Base-by-base conservation (phyloP, 1,139 yeast species). In the Keqinozyma sinolaborantium region DNA sequence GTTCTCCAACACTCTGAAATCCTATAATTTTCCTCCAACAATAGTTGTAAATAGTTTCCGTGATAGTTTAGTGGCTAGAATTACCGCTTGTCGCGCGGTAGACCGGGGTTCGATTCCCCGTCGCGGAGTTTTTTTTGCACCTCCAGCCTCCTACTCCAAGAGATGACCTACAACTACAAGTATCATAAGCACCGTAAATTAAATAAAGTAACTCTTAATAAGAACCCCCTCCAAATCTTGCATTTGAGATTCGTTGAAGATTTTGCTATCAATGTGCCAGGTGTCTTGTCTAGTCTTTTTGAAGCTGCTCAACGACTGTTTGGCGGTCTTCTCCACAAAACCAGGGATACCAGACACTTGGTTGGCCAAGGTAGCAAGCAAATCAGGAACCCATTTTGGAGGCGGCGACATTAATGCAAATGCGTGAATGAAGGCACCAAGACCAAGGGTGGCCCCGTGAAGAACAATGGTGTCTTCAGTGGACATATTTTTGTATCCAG, bases 201-300 rank as follows among this genome's bases (percentile, higher is more conserved):
- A 87, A 24, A 90, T 87, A 59, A 88, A 90, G 52, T 94, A 94
- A 54, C 95, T 86, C 56, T 86, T 84, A 84, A 95, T 83, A 26
- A 90, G 63, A 3, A 92, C 97, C 26, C 98, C 98, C 55, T 92
- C 97, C 34, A 94, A 65, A 54, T 88, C 96, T 49, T 88, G 95
- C 31, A 88, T 67, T 56, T 92, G 95, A 10, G 82, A 86, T 31
- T 73, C 77, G 5, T 80, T 77, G 55, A 94, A 94, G 5, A 77
- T 79, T 46, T 70, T 70, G 38, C 85, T 75, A 54, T 94, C 98
- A 41, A 87, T 74, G 46, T 85, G 95, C 99, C 99, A 94, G 0
- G 97, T 87, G 51, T 94, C 98, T 36, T 90, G 95, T 45, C 98
- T 76, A 4, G 87, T 82, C 62, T 88, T 90, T 55, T 90, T 92